Evolutionary conservation across 2,329 filamentous ascomycete species (phyloP), one percentile per base, ranked within the genome.

Genomic region (Neofusicoccum sp.): DNA sequence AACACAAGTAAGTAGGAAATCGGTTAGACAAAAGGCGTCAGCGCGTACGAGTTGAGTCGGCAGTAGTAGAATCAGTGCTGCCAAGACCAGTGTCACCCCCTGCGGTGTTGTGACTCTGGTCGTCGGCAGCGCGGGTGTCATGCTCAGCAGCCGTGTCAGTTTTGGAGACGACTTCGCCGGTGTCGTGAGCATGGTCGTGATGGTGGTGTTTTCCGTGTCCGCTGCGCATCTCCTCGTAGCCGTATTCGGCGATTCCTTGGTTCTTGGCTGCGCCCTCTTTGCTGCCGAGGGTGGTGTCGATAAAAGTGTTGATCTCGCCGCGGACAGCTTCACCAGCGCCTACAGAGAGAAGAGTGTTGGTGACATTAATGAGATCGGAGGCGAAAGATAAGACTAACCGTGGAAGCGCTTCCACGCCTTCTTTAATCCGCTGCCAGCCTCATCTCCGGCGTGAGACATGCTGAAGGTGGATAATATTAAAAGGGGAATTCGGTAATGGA

Each of bases 271-370:
- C 69, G 50, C 69, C 64, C 7, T 68, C 63, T 43, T 66, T 70
- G 64, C 74, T 74, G 28, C 73, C 73, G 12, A 70, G 64, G 4
- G 73, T 74, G 16, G 67, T 67, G 61, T 78, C 76, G 47, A 74
- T 68, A 34, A 71, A 68, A 4, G 73, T 71, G 60, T 77, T 76
- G 63, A 76, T 66, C 50, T 75, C 74, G 48, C 75, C 76, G 5
- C 76, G 74, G 59, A 78, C 71, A 14, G 73, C 73, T 66, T 78
- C 75, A 47, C 76, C 76, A 22, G 73, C 70, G 41, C 76, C 75
- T 74, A 22, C 22, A 22, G 22, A 2, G 22, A 22, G 63, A 48
- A 36, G 50, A 34, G 50, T 74, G 39, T 7, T 8, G n/a, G 9
- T 44, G 41, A 72, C 34, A 71, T 65, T 62, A 52, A n/a, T 14